A percentile compares a stretch with the other conserved stretches of the same genome.
Conservation (phyloP, 345 rosid genomes). For the Populus pruinosa region DNA sequence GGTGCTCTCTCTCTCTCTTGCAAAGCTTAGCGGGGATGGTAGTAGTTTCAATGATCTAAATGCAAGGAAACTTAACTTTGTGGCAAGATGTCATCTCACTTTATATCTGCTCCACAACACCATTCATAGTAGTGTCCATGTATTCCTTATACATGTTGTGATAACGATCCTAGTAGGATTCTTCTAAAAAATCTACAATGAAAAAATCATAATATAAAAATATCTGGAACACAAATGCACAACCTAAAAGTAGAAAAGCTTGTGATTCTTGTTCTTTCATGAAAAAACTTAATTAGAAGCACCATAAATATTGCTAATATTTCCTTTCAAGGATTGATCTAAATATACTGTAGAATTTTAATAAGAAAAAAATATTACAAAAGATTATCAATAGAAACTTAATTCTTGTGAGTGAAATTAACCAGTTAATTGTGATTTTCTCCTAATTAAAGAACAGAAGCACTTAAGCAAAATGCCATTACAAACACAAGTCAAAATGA, state of each 20-base stretch:
- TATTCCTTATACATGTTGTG: constrained; percentile 74
- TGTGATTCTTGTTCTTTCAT: neutral
- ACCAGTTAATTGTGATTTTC: neutral
- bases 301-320: neutral
- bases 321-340: neutral
- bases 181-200: constrained; percentile 52
- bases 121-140: constrained; percentile 52
- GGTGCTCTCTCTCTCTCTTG: constrained; percentile 52
- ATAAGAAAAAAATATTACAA: neutral
- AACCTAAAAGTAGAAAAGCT: neutral
- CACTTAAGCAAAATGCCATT: neutral
- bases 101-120: constrained; percentile 64
- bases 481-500: neutral
- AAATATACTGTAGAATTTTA: neutral
- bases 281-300: neutral
- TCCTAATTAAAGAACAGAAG: neutral
- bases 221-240: neutral
- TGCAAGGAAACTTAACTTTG: constrained; percentile 62
- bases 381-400: too few species aligned
- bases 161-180: constrained; percentile 54
- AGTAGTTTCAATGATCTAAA: constrained; percentile 63
- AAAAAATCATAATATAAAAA: neutral
- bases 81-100: constrained; percentile 63
- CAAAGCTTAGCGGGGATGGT: constrained; percentile 58
- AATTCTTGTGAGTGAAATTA: too few species aligned